Base-by-base conservation (phyloP, 441 rosid genomes). In the Breynia disticha region DNA sequence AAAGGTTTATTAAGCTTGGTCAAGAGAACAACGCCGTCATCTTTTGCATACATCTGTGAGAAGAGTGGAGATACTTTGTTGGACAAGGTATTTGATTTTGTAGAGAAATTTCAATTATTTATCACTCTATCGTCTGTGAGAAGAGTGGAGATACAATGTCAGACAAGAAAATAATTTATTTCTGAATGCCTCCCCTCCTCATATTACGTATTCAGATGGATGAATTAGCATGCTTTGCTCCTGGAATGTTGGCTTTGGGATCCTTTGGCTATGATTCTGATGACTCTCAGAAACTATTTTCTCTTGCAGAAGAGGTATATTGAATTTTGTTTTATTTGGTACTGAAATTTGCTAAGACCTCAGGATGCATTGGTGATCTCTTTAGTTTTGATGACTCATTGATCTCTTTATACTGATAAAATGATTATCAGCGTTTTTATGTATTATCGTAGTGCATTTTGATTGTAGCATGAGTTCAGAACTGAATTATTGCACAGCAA, bases 241-340 rank as follows among this genome's bases (percentile, higher is more conserved):
- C 99, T 11, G 99, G 99, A 76, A 94, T 94, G 97, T 66, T 94
- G 74, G 99, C 97, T 66, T 76, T 94, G 75, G 99, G 99, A 70
- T 79, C 97, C 37, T 71, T 71, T 61, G 97, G 89, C 52, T 85
- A 85, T 66, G 96, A 72, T 53, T 74, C 83, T 57, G 80, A 55
- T 46, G 91, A 94, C 19, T 75, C 83, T 37, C 70, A 78, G 60
- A 89, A 85, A 63, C 70, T 78, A 61, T 75, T 94, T 10, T 59
- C 89, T 3, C 96, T 94, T 55, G 96, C 97, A 24, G 95, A 94
- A 69, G 97, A 89, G 97, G 97, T 89, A 80, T 54, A 41, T 41
- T 19, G 67, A 16, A 47, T 61, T 52, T 46, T 48, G 37, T 5
- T 42, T 57, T 41, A 52, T 38, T 41, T 52, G 16, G 59, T 3